These are phyloP conservation scores for Quercus lobata DNA, from an alignment of 331 rosid species.

Conservation along the genomic window DNA sequence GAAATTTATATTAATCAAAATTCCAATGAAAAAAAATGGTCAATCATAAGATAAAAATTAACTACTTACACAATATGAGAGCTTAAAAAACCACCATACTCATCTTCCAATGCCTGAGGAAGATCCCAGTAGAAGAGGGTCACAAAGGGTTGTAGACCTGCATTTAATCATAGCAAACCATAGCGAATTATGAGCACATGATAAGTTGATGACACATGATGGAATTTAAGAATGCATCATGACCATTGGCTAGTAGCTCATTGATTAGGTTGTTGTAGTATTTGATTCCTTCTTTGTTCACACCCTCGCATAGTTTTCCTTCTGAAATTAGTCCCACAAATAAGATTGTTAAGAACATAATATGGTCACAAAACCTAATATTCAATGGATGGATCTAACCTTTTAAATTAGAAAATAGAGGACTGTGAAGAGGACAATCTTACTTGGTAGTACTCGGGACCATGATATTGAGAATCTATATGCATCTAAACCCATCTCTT, in stretches of 20 bases:
- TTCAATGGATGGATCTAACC: too few relatives aligned
- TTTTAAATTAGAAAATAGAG: background rate
- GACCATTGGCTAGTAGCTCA: background rate
- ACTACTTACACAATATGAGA: constrained; percentile 4
- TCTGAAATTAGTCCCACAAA: constrained; percentile 7
- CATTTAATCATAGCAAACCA: background rate
- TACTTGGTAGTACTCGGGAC: constrained; percentile 31
- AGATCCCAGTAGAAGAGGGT: constrained; percentile 51
- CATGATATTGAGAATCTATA: constrained; percentile 35
- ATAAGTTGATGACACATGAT: too few relatives aligned
- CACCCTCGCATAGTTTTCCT: constrained; percentile 34
- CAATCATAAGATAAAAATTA: too few relatives aligned
- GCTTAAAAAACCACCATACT: constrained; percentile 37
- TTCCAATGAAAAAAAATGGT: too few relatives aligned
- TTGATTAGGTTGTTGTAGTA: constrained; percentile 31
- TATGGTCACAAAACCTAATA: background rate
- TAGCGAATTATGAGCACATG: too few relatives aligned
- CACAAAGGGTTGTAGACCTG: constrained; percentile 33
- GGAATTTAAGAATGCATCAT: background rate
- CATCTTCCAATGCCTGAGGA: constrained; percentile 47
- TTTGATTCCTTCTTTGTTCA: constrained; percentile 6
- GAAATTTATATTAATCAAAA: too few relatives aligned
- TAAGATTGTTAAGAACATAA: background rate
- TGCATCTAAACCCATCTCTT: constrained; percentile 20
- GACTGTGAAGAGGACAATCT: background rate